Percentiles rank a stretch among this genome's conserved stretches.
phyloP scores from a whole-genome alignment of 2,329 filamentous ascomycete genomes.

The Emergomyces africanus region DNA sequence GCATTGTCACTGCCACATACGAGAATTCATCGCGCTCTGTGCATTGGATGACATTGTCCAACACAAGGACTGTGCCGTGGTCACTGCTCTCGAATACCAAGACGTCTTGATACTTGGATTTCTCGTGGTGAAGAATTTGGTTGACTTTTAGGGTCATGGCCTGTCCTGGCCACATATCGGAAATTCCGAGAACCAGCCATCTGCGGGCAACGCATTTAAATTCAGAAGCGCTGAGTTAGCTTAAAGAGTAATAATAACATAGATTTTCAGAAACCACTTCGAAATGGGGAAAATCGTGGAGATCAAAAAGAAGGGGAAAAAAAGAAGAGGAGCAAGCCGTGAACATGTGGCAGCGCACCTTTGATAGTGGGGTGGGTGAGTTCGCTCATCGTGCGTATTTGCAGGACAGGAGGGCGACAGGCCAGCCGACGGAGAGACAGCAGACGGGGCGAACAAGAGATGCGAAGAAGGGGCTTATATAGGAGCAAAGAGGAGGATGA shows the following conservation, averaged over 20 bases:
- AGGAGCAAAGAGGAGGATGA: neutral
- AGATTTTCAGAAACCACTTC: neutral
- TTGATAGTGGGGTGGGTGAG: constrained; percentile 66
- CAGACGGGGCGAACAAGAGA: neutral
- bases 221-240: neutral
- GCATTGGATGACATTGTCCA: constrained; percentile 98
- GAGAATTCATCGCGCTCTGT: constrained; percentile 98
- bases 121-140: constrained; percentile 97
- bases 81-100: constrained; percentile 97
- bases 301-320: neutral
- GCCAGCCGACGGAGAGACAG: too few relatives aligned
- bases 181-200: constrained; percentile 99
- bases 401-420: neutral
- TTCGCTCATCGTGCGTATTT: constrained; percentile 47
- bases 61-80: constrained; percentile 88
- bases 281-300: neutral
- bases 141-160: constrained; percentile 98
- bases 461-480: neutral
- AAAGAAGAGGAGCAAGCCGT: neutral
- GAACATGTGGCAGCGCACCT: constrained; percentile 36
- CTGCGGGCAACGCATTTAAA: constrained; percentile 34
- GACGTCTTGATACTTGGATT: constrained; percentile 98
- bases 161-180: constrained; percentile 97
- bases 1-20: constrained; percentile 29
- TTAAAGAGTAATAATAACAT: neutral